Conservation (phyloP, 768 basidiomycete species). For the Lyophyllum decastes region DNA sequence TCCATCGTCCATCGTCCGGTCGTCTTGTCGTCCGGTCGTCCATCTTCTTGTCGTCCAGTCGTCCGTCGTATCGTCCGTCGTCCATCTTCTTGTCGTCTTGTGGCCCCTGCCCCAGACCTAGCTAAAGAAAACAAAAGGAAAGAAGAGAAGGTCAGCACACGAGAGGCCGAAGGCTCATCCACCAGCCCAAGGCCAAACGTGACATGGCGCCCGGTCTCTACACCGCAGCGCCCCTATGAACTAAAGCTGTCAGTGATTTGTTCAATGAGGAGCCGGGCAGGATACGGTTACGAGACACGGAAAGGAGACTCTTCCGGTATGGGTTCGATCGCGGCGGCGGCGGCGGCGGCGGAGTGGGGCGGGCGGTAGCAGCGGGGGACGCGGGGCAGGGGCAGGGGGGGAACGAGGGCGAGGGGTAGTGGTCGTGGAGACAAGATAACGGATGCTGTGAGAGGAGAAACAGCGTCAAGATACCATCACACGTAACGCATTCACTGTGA, state of each 20-base stretch:
- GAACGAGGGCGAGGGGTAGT: no score
- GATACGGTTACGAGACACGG: not conserved
- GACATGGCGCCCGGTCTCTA: not conserved
- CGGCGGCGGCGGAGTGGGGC: no score
- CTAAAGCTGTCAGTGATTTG: not conserved
- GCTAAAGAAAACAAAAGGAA: not conserved
- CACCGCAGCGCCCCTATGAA: conserved; percentile 3
- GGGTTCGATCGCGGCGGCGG: not conserved
- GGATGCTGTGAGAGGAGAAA: no score
- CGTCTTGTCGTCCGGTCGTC: not conserved
- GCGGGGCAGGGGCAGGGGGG: no score
- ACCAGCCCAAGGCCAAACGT: not conserved
- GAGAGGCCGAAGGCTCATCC: not conserved
- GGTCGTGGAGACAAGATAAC: no score
- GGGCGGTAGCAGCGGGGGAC: no score
- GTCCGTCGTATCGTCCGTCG: not conserved
- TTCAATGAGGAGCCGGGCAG: not conserved
- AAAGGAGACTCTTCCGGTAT: not conserved
- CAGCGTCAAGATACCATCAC: no score
- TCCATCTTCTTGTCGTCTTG: not conserved
- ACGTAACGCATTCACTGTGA: no score
- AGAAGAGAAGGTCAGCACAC: not conserved
- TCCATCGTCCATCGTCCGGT: not conserved
- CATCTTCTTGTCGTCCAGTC: not conserved
- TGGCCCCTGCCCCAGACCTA: not conserved